phyloP scores from a whole-genome alignment of 257 asterid species.

The Nicotiana tomentosiformis region DNA sequence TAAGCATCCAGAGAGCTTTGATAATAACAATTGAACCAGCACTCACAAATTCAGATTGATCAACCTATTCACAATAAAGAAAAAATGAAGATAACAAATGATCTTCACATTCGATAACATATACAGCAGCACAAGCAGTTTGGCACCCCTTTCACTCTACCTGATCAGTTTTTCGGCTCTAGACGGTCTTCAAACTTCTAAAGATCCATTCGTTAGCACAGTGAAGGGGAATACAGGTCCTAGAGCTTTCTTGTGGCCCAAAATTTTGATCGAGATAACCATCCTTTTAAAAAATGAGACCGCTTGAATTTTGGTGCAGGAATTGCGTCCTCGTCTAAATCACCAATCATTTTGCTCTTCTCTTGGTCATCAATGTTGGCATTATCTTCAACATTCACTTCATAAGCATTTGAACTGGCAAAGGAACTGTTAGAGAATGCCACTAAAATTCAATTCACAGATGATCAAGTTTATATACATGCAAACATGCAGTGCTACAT shows the following conservation, averaged over 20 bases:
- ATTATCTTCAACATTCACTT: neutral
- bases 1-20: neutral
- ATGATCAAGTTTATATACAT: neutral
- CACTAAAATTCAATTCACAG: neutral
- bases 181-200: neutral
- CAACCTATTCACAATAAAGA: neutral
- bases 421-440: neutral
- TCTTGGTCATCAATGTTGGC: slow-evolving; percentile 11
- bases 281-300: slow-evolving; percentile 26
- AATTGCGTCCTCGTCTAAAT: slow-evolving; percentile 15
- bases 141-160: neutral
- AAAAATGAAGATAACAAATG: neutral
- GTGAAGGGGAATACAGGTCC: neutral
- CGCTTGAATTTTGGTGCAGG: slow-evolving; percentile 17
- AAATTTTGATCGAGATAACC: slow-evolving; percentile 29
- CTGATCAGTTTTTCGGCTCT: neutral
- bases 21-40: neutral
- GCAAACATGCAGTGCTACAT: neutral
- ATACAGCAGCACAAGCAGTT: neutral
- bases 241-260: slow-evolving; percentile 9
- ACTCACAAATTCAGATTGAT: neutral
- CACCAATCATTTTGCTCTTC: neutral
- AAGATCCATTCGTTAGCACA: neutral
- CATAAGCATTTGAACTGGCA: neutral
- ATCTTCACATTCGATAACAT: neutral